Base-by-base conservation (phyloP, 2,329 filamentous ascomycete genomes). In the Colletotrichum spaethianum region DNA sequence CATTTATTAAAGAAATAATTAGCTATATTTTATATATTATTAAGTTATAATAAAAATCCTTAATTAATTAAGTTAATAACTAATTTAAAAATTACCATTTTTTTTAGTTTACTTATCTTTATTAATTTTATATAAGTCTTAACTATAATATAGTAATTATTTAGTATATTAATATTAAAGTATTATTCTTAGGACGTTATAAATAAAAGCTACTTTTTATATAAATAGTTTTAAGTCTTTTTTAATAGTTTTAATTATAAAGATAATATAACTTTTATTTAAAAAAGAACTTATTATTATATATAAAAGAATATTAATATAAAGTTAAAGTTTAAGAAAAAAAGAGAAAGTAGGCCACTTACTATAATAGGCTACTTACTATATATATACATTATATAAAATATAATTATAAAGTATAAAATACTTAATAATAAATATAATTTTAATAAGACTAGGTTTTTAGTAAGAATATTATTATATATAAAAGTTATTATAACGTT, bases 401-500 rank as follows among this genome's bases (percentile, higher is more conserved):
- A n/a, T n/a, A n/a, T n/a, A n/a, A n/a, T n/a, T n/a, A n/a, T n/a
- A n/a, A n/a, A n/a, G n/a, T n/a, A n/a, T n/a, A n/a, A n/a, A n/a
- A n/a, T 28, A 59, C 11, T 52, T 55, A 42, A 42, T 53, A 23
- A 31, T 48, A 60, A 31, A 26, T 20, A 57, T 28, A 31, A 38
- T 63, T 48, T 52, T 44, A 44, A 44, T 68, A 53, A 61, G 52
- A 38, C 48, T 42, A 55, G 52, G n/a, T 61, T n/a, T n/a, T n/a
- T n/a, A n/a, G n/a, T n/a, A n/a, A n/a, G n/a, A n/a, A n/a, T n/a
- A n/a, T n/a, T n/a, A n/a, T n/a, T n/a, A n/a, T n/a, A n/a, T n/a
- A n/a, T n/a, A n/a, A n/a, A 42, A 23, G 44, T 55, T 46, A 61
- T 50, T 61, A 65, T 44, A 68, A 61, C 59, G 63, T 59, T 26